Evolutionary conservation across 768 basidiomycete genomes (phyloP).

Genomic region (Russula dissimulans): DNA sequence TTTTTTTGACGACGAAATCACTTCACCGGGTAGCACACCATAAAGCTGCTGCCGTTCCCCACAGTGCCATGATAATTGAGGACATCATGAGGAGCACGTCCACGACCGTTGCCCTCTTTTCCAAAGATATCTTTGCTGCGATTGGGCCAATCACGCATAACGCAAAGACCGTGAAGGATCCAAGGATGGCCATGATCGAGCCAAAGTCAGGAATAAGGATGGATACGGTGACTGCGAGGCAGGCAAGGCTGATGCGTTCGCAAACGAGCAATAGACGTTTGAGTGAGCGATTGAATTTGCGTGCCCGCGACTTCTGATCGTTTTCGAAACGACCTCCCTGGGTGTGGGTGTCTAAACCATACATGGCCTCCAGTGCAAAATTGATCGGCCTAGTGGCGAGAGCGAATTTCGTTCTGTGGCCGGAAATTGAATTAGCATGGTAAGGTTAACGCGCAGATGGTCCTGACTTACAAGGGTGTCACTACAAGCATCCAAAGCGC

Average conservation of each 20-base stretch:
- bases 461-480: slow-evolving; percentile 50
- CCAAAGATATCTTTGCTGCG: slow-evolving; percentile 54
- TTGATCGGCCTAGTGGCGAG: slow-evolving; percentile 76
- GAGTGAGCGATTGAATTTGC: slow-evolving; percentile 26
- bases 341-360: slow-evolving; percentile 47
- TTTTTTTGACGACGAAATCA: not conserved
- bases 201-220: slow-evolving; percentile 75
- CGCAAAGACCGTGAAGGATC: slow-evolving; percentile 71
- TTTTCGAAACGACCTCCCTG: slow-evolving; percentile 18
- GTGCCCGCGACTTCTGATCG: slow-evolving; percentile 19
- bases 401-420: slow-evolving; percentile 73
- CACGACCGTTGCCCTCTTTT: slow-evolving; percentile 36
- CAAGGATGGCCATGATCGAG: slow-evolving; percentile 81
- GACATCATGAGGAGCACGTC: slow-evolving; percentile 48
- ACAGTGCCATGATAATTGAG: slow-evolving; percentile 57
- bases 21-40: slow-evolving; percentile 23
- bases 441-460: not conserved
- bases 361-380: slow-evolving; percentile 67
- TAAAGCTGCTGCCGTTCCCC: slow-evolving; percentile 69
- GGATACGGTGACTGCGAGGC: slow-evolving; percentile 56
- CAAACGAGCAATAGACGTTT: slow-evolving; percentile 38
- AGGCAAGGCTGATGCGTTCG: slow-evolving; percentile 51
- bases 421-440: slow-evolving; percentile 16
- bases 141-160: slow-evolving; percentile 57
- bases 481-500: slow-evolving; percentile 85